These are phyloP conservation scores for Huntiella savannae DNA, from an alignment of 2,329 filamentous ascomycete genomes.

Conservation along the genomic window DNA sequence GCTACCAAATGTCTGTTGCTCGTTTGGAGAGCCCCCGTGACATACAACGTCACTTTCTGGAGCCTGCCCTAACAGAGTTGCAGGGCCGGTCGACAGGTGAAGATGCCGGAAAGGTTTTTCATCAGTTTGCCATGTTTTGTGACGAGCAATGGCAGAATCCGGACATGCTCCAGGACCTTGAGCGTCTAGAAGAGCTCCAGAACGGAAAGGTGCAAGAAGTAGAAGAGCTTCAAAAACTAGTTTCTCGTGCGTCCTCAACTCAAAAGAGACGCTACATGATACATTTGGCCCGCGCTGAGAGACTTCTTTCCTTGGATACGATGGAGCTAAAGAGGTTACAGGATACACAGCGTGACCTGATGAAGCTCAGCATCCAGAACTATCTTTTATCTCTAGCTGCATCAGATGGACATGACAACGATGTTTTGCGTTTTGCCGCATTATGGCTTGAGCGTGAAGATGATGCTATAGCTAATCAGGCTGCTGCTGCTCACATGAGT, in stretches of 20 bases:
- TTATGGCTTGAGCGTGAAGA: conserved; percentile 80
- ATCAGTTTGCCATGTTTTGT: conserved; percentile 89
- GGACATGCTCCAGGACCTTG: conserved; percentile 68
- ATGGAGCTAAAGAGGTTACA: conserved; percentile 66
- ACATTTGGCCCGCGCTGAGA: conserved; percentile 53
- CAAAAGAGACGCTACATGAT: conserved; percentile 36
- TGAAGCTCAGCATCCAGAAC: conserved; percentile 80
- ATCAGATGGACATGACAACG: conserved; percentile 75
- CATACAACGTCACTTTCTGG: conserved; percentile 73
- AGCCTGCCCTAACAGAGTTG: conserved; percentile 66
- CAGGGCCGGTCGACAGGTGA: conserved; percentile 45
- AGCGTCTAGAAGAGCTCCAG: conserved; percentile 52
- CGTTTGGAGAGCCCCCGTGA: conserved; percentile 77
- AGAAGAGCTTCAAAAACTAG: conserved; percentile 38
- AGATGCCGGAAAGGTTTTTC: conserved; percentile 74
- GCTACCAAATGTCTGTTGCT: conserved; percentile 74
- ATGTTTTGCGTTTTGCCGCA: conserved; percentile 78
- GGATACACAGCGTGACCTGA: conserved; percentile 58
- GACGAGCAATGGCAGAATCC: conserved; percentile 82
- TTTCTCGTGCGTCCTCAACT: conserved; percentile 31
- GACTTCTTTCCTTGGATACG: conserved; percentile 80
- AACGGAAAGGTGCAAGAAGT: conserved; percentile 51
- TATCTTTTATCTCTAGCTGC: conserved; percentile 72
- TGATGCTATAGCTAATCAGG: conserved; percentile 56
- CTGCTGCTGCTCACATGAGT: conserved; percentile 49